Percentiles rank a stretch among this genome's conserved stretches.
phyloP scores from a whole-genome alignment of 148 eudicot species.

The Hydrangea macrophylla region DNA sequence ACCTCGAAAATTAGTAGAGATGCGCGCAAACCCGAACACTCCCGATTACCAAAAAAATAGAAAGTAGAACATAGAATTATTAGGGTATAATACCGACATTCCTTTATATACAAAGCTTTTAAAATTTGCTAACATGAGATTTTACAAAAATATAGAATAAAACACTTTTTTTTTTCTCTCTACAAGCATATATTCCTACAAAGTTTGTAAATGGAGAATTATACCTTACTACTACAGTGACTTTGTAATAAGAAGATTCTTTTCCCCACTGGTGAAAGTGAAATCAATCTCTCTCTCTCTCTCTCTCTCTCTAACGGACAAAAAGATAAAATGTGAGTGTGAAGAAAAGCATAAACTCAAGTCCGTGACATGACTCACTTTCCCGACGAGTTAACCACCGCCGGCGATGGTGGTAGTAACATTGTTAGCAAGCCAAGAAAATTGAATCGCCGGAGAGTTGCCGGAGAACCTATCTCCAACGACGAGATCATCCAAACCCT shows the following conservation, averaged over 20 bases:
- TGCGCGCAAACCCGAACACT: no score
- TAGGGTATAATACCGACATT: no score
- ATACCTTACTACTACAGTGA: not conserved
- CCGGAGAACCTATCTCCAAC: slow-evolving; percentile 40
- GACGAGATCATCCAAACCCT: slow-evolving; percentile 65
- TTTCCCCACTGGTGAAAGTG: slow-evolving; percentile 5
- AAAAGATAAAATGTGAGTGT: slow-evolving; percentile 16
- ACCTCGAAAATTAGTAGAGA: no score
- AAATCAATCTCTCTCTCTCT: slow-evolving; percentile 8
- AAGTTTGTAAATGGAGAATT: slow-evolving; percentile 12
- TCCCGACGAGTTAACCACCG: slow-evolving; percentile 35
- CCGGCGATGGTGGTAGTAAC: slow-evolving; percentile 49
- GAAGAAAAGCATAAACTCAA: slow-evolving; percentile 24
- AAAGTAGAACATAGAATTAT: no score
- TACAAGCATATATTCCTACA: slow-evolving; percentile 28
- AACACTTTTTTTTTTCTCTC: slow-evolving; percentile 23
- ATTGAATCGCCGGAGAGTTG: slow-evolving; percentile 27
- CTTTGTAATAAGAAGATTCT: slow-evolving; percentile 20
- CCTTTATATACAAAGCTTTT: no score
- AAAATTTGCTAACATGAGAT: no score
- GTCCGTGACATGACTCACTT: not conserved
- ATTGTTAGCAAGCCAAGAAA: slow-evolving; percentile 36
- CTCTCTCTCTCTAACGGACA: not conserved
- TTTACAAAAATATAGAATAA: slow-evolving; percentile 18
- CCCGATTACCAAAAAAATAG: no score